phyloP scores from a whole-genome alignment of 2,329 filamentous ascomycete genomes.

The Phaeosphaeriaceae sp. region DNA sequence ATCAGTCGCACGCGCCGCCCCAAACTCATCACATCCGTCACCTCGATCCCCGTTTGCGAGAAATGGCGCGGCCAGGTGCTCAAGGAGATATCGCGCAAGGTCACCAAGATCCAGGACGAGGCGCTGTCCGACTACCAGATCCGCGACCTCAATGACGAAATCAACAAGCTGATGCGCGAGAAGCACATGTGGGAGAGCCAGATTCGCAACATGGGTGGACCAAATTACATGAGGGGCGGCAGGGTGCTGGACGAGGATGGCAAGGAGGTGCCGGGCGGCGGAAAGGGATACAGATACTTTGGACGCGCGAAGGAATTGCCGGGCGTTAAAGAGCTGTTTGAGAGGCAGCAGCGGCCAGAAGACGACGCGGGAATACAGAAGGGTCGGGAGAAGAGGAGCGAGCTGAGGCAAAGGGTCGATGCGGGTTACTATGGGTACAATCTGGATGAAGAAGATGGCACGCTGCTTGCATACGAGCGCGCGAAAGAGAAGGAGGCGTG shows the following conservation, averaged over 20 bases:
- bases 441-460: slow-evolving; percentile 87
- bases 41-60: slow-evolving; percentile 85
- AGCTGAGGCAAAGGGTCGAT: slow-evolving; percentile 79
- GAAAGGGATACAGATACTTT: slow-evolving; percentile 87
- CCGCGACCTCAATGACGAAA: slow-evolving; percentile 97
- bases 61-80: slow-evolving; percentile 98
- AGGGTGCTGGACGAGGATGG: slow-evolving; percentile 63
- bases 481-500: slow-evolving; percentile 83
- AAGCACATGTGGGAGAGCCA: slow-evolving; percentile 99
- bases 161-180: slow-evolving; percentile 98
- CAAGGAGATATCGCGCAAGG: slow-evolving; percentile 96
- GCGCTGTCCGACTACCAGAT: slow-evolving; percentile 96
- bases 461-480: slow-evolving; percentile 79
- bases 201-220: slow-evolving; percentile 93
- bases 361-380: slow-evolving; percentile 64
- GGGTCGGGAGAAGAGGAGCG: slow-evolving; percentile 71
- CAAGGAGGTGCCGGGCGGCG: slow-evolving; percentile 67
- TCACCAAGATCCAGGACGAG: slow-evolving; percentile 91
- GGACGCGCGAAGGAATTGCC: slow-evolving; percentile 88
- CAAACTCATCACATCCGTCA: slow-evolving; percentile 86
- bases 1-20: slow-evolving; percentile 87
- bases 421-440: slow-evolving; percentile 97
- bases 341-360: slow-evolving; percentile 42
- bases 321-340: slow-evolving; percentile 85
- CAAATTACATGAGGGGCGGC: slow-evolving; percentile 88